Base-by-base conservation (phyloP, 768 basidiomycete genomes). In the Serpula lacrymans region DNA sequence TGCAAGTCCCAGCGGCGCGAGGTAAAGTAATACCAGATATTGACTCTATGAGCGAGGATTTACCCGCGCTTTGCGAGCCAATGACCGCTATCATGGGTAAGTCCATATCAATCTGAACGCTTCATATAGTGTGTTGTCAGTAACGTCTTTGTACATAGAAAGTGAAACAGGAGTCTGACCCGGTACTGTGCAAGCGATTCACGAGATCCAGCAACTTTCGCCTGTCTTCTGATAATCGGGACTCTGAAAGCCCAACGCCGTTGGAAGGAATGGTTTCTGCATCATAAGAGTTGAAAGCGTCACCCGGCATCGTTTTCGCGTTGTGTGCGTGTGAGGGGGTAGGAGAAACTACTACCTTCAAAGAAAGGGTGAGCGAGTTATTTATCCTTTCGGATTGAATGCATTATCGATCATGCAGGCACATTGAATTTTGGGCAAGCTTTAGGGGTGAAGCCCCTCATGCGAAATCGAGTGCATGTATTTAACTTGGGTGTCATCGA, bases 41-140 rank as follows among this genome's bases (percentile, higher is more conserved):
- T 0, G 82, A 74, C 49, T 88, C 85, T 9, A 88, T 87, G 4
- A 88, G 68, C 0, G 85, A 88, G 0, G 83, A 85, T 50, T 88
- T 88, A 0, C 86, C 86, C 0, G 82, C 82, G 31, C 79, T 83
- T 47, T 88, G 86, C 2, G 70, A 73, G 1, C 86, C 85, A 13
- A 86, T 74, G 30, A 87, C 86, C 0, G 78, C 80, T 23, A 88
- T 85, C 46, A 78, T 75, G 0, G 87, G 86, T 0, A 88, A 62
- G 49, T 86, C 82, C 8, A 89, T 76, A 38, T 88, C 82, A 11
- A 73, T 65, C 45, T 86, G 77, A 0, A 82, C 81, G 0, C 85
- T 87, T 31, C 9, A 13, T 17, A n/a, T 6, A 42, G 20, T 9
- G 6, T 20, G 16, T 5, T 22, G 36, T 18, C 37, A 22, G n/a